phyloP scores from a whole-genome alignment of 176 grass and related monocot species.

The Panicum miliaceum region DNA sequence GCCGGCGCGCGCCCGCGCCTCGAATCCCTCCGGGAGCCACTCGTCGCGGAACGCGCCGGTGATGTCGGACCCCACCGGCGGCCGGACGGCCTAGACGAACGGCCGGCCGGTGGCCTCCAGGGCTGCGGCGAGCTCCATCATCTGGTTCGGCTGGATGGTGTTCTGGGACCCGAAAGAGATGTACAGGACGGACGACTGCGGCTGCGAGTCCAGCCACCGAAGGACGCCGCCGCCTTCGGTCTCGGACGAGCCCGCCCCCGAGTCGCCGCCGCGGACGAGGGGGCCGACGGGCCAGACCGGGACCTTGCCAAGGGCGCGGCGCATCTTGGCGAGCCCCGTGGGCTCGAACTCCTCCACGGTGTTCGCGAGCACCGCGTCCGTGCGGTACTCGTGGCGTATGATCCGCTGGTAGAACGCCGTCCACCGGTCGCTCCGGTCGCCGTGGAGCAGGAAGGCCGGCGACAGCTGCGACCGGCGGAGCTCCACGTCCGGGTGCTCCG shows the following conservation, averaged over 20 bases:
- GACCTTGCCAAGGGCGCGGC: not conserved
- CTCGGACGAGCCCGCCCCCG: not conserved
- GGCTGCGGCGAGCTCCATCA: not conserved
- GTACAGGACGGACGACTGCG: not conserved
- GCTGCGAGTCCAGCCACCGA: not conserved
- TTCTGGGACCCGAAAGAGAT: constrained; percentile 26
- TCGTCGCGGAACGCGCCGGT: constrained; percentile 1
- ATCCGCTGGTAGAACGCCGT: not conserved
- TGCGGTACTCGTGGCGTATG: not conserved
- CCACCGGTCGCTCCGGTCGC: not conserved
- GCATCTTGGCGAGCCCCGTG: constrained; percentile 42
- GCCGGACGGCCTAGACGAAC: constrained; percentile 32
- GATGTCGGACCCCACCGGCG: not conserved
- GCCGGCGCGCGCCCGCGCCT: constrained; percentile 7
- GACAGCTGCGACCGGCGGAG: constrained; percentile 23
- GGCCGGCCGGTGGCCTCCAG: not conserved
- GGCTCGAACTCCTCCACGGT: constrained; percentile 45
- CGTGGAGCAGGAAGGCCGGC: not conserved
- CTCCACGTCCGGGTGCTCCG: not conserved
- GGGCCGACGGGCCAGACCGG: constrained; percentile 50
- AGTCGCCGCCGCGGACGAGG: not conserved
- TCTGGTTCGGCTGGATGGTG: not conserved
- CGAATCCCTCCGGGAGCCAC: constrained; percentile 56
- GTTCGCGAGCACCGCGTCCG: constrained; percentile 43
- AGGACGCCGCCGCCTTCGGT: not conserved